Base-by-base conservation (phyloP, 78 protist species). In the Salpingoeca rosetta region DNA sequence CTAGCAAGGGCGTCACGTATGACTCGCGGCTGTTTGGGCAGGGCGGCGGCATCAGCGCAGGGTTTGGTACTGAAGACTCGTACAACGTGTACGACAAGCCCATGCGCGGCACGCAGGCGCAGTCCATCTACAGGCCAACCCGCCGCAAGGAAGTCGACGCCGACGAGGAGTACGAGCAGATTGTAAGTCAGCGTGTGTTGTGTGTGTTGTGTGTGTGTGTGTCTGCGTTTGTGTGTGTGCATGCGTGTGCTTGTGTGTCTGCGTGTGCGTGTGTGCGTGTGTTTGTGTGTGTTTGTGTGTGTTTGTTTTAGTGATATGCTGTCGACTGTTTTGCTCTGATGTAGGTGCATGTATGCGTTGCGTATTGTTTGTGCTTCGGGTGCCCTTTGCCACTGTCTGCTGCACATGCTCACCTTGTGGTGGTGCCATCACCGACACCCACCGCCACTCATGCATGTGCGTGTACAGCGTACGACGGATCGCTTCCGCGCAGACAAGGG, bases 11-110 rank as follows among this genome's bases (percentile, higher is more conserved):
- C 35, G 98, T 93, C 27, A 42, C 82, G 75, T 94, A 89, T 77
- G 99, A 97, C 80, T 94, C 90, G 86, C 92, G 99, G 11, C 91
- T 97, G 72, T 96, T 96, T 89, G 94, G 94, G 85, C 97, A 81
- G 76, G 1, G 42, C 40, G 12, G 22, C 44, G 89, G 85, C 37
- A 0, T 81, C 76, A 80, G 42, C 0, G 38, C 76, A 2, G 84
- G 84, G 39, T 45, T 86, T 26, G 86, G 85, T 7, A 84, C 11
- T 10, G 89, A 84, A 2, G 82, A 81, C 65, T 1, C 40, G 36
- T 80, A 80, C 77, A 35, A 80, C 22, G 42, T 87, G 10, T 81
- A 81, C 80, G 89, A 87, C 44, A 43, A 81, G 65, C 78, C 81
- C 1, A 11, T 84, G 42, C 28, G 38, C 25, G 27, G 3, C 27